Evolutionary conservation across 768 basidiomycete species (phyloP).

Genomic region (Panaeolus cyanescens): DNA sequence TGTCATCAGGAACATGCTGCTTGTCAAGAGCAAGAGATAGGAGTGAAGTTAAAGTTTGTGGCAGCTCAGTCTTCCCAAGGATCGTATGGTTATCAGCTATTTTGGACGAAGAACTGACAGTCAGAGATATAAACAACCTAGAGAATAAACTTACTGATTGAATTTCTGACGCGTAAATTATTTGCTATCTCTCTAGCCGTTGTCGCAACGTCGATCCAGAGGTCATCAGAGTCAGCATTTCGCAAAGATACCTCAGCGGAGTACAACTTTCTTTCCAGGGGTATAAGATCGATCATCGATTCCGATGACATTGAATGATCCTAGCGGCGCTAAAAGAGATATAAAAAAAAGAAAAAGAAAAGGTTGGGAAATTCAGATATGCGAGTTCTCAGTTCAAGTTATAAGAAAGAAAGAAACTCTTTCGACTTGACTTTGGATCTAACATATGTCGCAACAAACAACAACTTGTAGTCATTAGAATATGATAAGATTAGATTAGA

Average conservation of each 20-base stretch:
- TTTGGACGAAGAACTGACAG: slow-evolving; percentile 8
- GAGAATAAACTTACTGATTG: slow-evolving; percentile 39
- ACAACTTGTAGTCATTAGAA: no score
- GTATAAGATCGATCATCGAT: slow-evolving; percentile 29
- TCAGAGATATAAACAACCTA: slow-evolving; percentile 1
- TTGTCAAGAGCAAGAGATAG: slow-evolving; percentile 57
- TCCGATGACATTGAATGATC: slow-evolving; percentile 15
- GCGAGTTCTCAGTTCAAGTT: no score
- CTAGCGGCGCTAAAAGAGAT: neutral
- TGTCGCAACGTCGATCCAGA: slow-evolving; percentile 55
- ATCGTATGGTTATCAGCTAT: slow-evolving; percentile 71
- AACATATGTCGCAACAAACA: no score
- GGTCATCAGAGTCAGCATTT: slow-evolving; percentile 28
- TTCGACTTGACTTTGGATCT: no score
- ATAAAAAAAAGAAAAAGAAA: neutral
- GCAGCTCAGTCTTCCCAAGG: slow-evolving; percentile 66
- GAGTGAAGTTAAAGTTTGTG: slow-evolving; percentile 64
- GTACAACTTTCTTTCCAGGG: slow-evolving; percentile 35
- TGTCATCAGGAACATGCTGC: slow-evolving; percentile 42
- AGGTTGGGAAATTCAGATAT: neutral
- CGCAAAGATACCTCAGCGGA: slow-evolving; percentile 33
- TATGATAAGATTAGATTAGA: slow-evolving; percentile 15
- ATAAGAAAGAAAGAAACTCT: neutral
- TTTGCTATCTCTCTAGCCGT: slow-evolving; percentile 63
- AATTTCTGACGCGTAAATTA: slow-evolving; percentile 57